These are phyloP conservation scores for Ascochyta lentis DNA, from an alignment of 2,329 filamentous ascomycete species.

Conservation along the genomic window DNA sequence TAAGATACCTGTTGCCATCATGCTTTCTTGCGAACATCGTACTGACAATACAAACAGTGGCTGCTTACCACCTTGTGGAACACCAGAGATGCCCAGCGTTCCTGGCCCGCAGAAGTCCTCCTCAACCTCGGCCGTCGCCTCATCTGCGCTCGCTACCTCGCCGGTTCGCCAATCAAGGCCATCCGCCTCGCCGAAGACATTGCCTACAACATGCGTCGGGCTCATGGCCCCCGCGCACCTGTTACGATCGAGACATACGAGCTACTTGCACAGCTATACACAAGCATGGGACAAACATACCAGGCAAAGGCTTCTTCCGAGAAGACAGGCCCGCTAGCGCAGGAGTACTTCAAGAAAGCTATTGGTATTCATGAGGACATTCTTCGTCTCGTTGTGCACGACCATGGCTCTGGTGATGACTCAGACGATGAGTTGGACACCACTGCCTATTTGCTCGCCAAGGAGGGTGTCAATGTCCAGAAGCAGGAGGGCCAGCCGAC, in stretches of 20 bases:
- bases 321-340: conserved; percentile 44
- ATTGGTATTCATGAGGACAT: conserved; percentile 41
- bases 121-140: conserved; percentile 61
- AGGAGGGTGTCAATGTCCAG: conserved; percentile 43
- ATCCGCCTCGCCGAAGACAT: conserved; percentile 59
- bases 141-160: conserved; percentile 60
- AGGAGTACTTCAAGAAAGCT: conserved; percentile 51
- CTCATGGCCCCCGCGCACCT: conserved; percentile 57
- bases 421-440: conserved; percentile 46
- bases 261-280: conserved; percentile 59
- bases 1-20: conserved; percentile 8
- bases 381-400: conserved; percentile 40
- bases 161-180: conserved; percentile 51
- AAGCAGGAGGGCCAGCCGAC: conserved; percentile 33
- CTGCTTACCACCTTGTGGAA: conserved; percentile 49
- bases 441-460: conserved; percentile 45
- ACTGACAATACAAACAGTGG: conserved; percentile 26
- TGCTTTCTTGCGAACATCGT: not conserved
- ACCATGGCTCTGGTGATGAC: conserved; percentile 31
- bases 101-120: conserved; percentile 50
- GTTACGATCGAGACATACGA: conserved; percentile 59
- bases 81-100: conserved; percentile 42
- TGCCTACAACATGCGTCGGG: conserved; percentile 62
- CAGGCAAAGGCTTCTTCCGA: conserved; percentile 46
- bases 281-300: conserved; percentile 48